Conservation (phyloP, 83 land plant species). For the Picea abies region DNA sequence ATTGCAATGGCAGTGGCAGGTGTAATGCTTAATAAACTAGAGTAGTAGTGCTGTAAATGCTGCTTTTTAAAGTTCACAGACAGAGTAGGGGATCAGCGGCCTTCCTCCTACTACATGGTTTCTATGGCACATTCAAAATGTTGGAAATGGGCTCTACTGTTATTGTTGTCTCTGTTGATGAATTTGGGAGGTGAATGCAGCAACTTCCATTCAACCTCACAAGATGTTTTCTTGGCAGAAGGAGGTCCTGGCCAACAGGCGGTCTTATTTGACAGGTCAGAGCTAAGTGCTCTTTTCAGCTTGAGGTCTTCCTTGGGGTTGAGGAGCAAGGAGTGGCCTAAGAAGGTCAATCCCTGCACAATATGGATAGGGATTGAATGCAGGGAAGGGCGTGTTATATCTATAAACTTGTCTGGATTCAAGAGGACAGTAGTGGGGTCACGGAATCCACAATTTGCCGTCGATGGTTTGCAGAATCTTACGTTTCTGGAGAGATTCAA, state of each 20-base stretch:
- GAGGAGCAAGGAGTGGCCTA: conserved; percentile 75
- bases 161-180: neutral
- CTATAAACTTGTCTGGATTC: conserved; percentile 67
- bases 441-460: conserved; percentile 62
- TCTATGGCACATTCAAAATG: conserved; percentile 13
- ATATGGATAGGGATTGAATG: conserved; percentile 69
- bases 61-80: neutral
- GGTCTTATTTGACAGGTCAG: conserved; percentile 12
- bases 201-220: too few relatives aligned
- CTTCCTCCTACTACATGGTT: conserved; percentile 2
- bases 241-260: conserved; percentile 1
- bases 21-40: neutral
- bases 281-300: conserved; percentile 47
- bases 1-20: neutral
- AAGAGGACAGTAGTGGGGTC: conserved; percentile 60
- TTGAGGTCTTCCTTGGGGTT: conserved; percentile 72
- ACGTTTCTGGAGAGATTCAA: conserved; percentile 57
- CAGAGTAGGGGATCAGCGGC: conserved; percentile 6
- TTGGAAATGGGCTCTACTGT: conserved; percentile 13
- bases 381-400: conserved; percentile 43
- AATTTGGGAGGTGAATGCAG: conserved; percentile 4
- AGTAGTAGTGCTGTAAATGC: conserved; percentile 7
- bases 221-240: neutral
- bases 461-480: conserved; percentile 66
- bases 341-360: conserved; percentile 65